These are phyloP conservation scores for Aspergillus caelatus DNA, from an alignment of 2,329 filamentous ascomycete genomes.

Conservation along the genomic window DNA sequence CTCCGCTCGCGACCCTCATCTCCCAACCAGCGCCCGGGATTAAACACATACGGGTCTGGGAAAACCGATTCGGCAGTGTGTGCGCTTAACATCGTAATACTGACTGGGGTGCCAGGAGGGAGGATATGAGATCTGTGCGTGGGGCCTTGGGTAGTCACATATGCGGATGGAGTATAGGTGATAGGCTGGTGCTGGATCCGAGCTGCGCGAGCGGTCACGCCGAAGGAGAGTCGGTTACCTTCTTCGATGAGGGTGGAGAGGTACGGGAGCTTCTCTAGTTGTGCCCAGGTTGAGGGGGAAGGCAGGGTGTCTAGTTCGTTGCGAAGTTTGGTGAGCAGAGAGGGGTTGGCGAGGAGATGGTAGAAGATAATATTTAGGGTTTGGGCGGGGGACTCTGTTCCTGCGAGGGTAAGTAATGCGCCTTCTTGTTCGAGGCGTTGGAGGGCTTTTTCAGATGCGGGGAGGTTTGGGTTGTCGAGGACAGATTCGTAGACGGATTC, in stretches of 20 bases:
- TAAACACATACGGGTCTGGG: conserved; percentile 35
- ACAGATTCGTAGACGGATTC: conserved; percentile 33
- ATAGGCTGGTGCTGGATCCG: conserved; percentile 22
- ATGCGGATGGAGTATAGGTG: conserved; percentile 16
- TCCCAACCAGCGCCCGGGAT: conserved; percentile 47
- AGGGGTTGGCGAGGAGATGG: conserved; percentile 25
- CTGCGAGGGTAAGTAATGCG: conserved; percentile 30
- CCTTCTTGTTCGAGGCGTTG: conserved; percentile 35
- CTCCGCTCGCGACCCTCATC: conserved; percentile 34
- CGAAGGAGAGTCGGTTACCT: conserved; percentile 39
- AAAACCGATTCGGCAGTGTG: conserved; percentile 36
- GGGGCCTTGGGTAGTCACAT: conserved; percentile 25
- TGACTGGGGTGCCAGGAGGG: conserved; percentile 37
- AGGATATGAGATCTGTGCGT: conserved; percentile 21
- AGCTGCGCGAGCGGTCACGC: conserved; percentile 42
- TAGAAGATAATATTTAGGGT: conserved; percentile 24
- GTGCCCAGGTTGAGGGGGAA: conserved; percentile 19
- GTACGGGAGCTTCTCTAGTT: conserved; percentile 43
- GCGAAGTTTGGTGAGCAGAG: conserved; percentile 19
- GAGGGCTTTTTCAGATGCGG: conserved; percentile 30
- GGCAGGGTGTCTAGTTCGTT: conserved; percentile 20
- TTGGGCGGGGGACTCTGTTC: conserved; percentile 30
- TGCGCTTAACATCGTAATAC: conserved; percentile 41
- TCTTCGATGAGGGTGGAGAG: conserved; percentile 44
- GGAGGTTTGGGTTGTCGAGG: conserved; percentile 25